These are phyloP conservation scores for Alternaria sp. DNA, from an alignment of 2,329 filamentous ascomycete genomes.

Conservation along the genomic window DNA sequence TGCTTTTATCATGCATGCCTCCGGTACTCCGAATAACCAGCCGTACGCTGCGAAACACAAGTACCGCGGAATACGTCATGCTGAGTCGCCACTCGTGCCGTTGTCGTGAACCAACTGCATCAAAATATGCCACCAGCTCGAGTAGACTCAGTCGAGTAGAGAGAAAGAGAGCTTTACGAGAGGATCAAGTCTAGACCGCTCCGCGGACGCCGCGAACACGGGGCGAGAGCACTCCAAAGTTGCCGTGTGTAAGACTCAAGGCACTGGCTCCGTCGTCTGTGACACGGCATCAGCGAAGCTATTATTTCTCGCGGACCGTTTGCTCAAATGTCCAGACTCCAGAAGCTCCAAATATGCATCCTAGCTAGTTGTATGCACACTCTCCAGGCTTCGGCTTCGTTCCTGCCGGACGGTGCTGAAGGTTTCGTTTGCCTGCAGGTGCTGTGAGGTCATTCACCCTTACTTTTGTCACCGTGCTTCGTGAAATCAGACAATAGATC, in stretches of 20 bases:
- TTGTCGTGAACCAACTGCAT: background rate
- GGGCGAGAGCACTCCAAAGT: background rate
- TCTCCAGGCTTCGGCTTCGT: constrained; percentile 1
- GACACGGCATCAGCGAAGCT: constrained; percentile 9
- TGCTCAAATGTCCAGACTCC: background rate
- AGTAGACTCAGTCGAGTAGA: background rate
- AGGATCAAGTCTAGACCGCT: constrained; percentile 6
- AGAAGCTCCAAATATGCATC: background rate
- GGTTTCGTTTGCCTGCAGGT: constrained; percentile 2
- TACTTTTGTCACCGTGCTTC: constrained; percentile 8
- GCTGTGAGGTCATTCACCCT: constrained; percentile 17
- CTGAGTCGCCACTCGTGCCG: constrained; percentile 18
- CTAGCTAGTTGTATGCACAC: constrained; percentile 9
- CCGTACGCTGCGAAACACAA: constrained; percentile 7
- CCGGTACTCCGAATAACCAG: constrained; percentile 1
- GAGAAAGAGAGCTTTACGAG: background rate
- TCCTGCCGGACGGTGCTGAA: background rate
- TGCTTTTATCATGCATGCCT: constrained; percentile 4
- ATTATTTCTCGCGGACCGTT: background rate
- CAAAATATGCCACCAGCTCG: background rate
- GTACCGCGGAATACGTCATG: constrained; percentile 26
- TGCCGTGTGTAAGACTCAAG: background rate
- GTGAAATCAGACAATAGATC: constrained; percentile 8
- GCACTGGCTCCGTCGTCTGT: constrained; percentile 7
- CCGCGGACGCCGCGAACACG: constrained; percentile 1